phyloP scores from a whole-genome alignment of 2,329 filamentous ascomycete genomes.

The Talaromyces sp. region DNA sequence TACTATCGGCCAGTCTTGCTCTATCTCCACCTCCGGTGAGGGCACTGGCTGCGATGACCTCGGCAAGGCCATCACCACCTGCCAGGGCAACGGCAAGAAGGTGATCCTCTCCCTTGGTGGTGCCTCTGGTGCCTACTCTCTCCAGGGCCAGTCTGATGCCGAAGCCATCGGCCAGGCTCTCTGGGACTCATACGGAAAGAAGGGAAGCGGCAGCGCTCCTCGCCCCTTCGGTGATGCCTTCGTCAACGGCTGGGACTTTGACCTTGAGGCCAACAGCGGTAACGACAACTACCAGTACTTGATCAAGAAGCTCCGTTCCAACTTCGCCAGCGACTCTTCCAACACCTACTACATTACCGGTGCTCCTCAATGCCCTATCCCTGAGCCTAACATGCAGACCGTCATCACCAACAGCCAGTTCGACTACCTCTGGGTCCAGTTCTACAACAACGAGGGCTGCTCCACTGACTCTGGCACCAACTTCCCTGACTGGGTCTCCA shows the following conservation, averaged over 20 bases:
- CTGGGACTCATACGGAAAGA: slow-evolving; percentile 43
- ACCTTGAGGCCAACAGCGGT: slow-evolving; percentile 39
- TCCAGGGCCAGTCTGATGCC: slow-evolving; percentile 32
- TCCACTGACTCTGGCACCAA: slow-evolving; percentile 43
- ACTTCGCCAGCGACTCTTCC: slow-evolving; percentile 30
- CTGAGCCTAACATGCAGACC: slow-evolving; percentile 42
- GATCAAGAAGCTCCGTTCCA: slow-evolving; percentile 42
- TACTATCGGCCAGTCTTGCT: slow-evolving; percentile 36
- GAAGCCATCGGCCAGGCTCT: slow-evolving; percentile 35
- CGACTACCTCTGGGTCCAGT: slow-evolving; percentile 53
- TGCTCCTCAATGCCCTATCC: slow-evolving; percentile 49
- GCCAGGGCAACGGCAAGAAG: slow-evolving; percentile 40
- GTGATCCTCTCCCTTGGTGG: slow-evolving; percentile 45
- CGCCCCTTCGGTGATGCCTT: slow-evolving; percentile 46
- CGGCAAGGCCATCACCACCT: slow-evolving; percentile 36
- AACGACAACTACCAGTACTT: slow-evolving; percentile 35
- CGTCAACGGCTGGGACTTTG: slow-evolving; percentile 51
- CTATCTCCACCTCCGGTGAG: slow-evolving; percentile 17
- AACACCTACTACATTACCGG: slow-evolving; percentile 47
- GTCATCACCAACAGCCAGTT: slow-evolving; percentile 42
- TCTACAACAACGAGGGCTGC: slow-evolving; percentile 51
- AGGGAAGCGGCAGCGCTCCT: slow-evolving; percentile 36
- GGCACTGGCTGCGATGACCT: slow-evolving; percentile 32
- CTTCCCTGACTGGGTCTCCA: slow-evolving; percentile 42
- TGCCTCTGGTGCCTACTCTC: slow-evolving; percentile 31